phyloP scores from a whole-genome alignment of 495 filamentous ascomycete species.

The Aspergillus avenaceus region DNA sequence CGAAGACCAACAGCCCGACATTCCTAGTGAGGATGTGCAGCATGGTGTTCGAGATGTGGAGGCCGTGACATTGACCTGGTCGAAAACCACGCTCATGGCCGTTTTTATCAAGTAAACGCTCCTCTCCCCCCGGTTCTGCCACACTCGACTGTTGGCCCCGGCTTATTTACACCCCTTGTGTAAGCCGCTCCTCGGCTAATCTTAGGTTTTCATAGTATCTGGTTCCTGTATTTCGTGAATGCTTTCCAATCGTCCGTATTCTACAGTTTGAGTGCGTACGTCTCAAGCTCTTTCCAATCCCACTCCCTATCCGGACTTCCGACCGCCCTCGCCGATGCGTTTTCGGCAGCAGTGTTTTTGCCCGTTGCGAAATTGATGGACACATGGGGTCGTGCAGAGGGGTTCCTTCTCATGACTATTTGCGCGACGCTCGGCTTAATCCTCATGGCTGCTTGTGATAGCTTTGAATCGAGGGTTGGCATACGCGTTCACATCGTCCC shows the following conservation, averaged over 20 bases:
- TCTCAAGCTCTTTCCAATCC: conserved; percentile 47
- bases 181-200: too few species aligned
- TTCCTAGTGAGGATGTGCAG: conserved; percentile 25
- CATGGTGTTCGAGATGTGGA: conserved; percentile 40
- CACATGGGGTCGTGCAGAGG: conserved; percentile 56
- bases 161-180: too few species aligned
- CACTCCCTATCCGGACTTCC: conserved; percentile 60
- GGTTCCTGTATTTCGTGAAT: conserved; percentile 41
- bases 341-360: conserved; percentile 35
- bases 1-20: too few species aligned
- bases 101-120: conserved; percentile 33
- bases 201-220: conserved; percentile 38
- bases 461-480: conserved; percentile 54
- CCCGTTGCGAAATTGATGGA: conserved; percentile 65
- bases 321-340: conserved; percentile 45
- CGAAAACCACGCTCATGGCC: conserved; percentile 24
- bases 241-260: conserved; percentile 29
- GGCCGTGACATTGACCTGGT: conserved; percentile 42
- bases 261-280: conserved; percentile 24
- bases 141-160: too few species aligned
- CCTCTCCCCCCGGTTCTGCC: neutral
- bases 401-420: conserved; percentile 42
- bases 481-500: conserved; percentile 55
- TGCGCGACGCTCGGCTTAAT: conserved; percentile 38
- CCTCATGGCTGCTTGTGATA: conserved; percentile 46